These are phyloP conservation scores for Mycena albidolilacea DNA, from an alignment of 768 basidiomycete genomes.

Conservation along the genomic window DNA sequence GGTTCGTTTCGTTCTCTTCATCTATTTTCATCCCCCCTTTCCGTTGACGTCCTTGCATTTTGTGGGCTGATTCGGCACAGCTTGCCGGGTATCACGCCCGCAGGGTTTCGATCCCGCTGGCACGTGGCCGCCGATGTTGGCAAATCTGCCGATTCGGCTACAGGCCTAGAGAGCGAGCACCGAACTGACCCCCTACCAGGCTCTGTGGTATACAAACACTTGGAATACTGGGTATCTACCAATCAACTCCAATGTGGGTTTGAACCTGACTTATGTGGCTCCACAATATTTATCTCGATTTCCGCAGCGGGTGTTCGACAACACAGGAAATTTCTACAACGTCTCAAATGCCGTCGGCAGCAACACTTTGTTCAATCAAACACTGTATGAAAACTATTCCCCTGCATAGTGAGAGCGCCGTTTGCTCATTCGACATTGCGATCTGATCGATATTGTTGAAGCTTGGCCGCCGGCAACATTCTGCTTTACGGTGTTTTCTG, in stretches of 20 bases:
- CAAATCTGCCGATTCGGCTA: too few relatives aligned
- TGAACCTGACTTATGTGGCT: not conserved
- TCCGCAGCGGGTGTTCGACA: conserved; percentile 54
- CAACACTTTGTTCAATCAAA: conserved; percentile 49
- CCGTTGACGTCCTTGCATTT: too few relatives aligned
- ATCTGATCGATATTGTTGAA: not conserved
- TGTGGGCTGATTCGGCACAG: too few relatives aligned
- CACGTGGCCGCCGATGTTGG: too few relatives aligned
- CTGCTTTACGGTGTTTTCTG: conserved; percentile 48
- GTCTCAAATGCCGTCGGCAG: conserved; percentile 56
- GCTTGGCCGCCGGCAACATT: conserved; percentile 43
- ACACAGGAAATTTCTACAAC: conserved; percentile 57
- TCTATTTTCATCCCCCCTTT: too few relatives aligned
- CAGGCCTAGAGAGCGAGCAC: too few relatives aligned
- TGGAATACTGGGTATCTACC: conserved; percentile 55
- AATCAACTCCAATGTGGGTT: conserved; percentile 52
- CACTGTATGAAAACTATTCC: conserved; percentile 54
- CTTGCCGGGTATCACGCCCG: too few relatives aligned
- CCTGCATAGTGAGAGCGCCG: conserved; percentile 47
- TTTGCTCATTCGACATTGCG: too few relatives aligned
- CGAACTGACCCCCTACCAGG: not conserved
- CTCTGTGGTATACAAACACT: conserved; percentile 26
- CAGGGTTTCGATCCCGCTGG: too few relatives aligned
- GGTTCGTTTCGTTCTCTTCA: too few relatives aligned
- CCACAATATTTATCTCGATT: not conserved